Evolutionary conservation across 2,329 filamentous ascomycete species (phyloP).

Genomic region (Fusarium lateritium): DNA sequence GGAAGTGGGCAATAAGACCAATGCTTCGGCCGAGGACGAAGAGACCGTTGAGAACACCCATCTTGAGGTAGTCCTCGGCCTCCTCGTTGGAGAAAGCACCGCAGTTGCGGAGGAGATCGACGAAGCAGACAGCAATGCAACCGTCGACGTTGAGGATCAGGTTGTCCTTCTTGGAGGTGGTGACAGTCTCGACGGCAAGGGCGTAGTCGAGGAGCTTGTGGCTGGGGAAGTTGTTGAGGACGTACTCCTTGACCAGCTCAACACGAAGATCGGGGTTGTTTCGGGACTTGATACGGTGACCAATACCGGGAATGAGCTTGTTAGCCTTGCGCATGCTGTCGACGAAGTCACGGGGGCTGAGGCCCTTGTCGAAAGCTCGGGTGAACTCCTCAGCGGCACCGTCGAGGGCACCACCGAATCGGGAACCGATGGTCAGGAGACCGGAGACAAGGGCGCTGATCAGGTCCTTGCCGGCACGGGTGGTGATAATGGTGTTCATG

Average conservation of each 20-base stretch:
- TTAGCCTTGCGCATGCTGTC: conserved; percentile 99
- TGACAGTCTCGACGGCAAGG: conserved; percentile 96
- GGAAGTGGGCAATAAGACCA: conserved; percentile 99
- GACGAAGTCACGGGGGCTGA: conserved; percentile 98
- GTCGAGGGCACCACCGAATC: conserved; percentile 98
- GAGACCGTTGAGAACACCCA: conserved; percentile 99
- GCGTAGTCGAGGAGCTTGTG: conserved; percentile 99
- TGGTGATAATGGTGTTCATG: conserved; percentile 99
- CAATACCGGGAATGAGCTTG: conserved; percentile 99
- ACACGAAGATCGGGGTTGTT: conserved; percentile 99
- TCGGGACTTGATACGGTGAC: conserved; percentile 98
- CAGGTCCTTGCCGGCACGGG: conserved; percentile 98
- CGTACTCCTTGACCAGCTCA: conserved; percentile 99
- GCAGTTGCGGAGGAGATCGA: conserved; percentile 97
- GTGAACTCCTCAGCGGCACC: conserved; percentile 99
- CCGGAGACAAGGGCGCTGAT: conserved; percentile 96
- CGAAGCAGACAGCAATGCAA: conserved; percentile 98
- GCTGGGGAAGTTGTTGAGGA: conserved; percentile 95
- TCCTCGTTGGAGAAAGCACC: conserved; percentile 97
- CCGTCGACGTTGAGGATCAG: conserved; percentile 99
- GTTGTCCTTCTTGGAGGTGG: conserved; percentile 99
- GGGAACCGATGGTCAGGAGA: conserved; percentile 97
- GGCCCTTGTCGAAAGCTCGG: conserved; percentile 97
- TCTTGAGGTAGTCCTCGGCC: conserved; percentile 98
- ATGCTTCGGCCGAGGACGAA: conserved; percentile 98